Evolutionary conservation across 352 stramenopile species (phyloP).

Genomic region (Pythium guiyangense): DNA sequence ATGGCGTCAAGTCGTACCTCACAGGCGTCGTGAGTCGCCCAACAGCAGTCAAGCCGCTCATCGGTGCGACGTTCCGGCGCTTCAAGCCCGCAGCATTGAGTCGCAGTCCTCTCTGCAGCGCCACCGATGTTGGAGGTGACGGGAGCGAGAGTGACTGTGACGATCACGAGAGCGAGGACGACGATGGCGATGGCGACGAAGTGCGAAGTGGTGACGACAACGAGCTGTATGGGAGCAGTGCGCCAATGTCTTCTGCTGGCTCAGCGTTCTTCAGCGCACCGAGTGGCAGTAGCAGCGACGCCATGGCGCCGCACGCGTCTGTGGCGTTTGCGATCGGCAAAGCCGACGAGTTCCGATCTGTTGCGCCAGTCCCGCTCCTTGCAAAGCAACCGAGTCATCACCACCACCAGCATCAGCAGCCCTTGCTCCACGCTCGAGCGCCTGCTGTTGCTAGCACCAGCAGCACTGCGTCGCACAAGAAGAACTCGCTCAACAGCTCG

Average conservation of each 20-base stretch:
- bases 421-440: neutral
- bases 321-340: constrained; percentile 10
- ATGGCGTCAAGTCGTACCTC: constrained; percentile 57
- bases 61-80: constrained; percentile 2
- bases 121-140: neutral
- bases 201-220: neutral
- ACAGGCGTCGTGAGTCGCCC: constrained; percentile 19
- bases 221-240: neutral
- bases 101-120: neutral
- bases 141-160: neutral
- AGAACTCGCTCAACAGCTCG: constrained; percentile 38
- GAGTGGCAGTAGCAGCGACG: neutral
- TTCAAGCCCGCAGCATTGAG: constrained; percentile 4
- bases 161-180: neutral
- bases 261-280: too few relatives aligned
- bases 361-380: constrained; percentile 17
- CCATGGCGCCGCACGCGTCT: neutral
- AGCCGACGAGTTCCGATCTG: constrained; percentile 43
- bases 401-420: constrained; percentile 4
- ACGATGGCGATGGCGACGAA: constrained; percentile 1
- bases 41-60: constrained; percentile 1
- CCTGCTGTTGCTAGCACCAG: constrained; percentile 3
- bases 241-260: neutral
- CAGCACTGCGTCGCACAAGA: constrained; percentile 10
- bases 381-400: neutral